These are phyloP conservation scores for Podaxis sp. DNA, from an alignment of 768 basidiomycete genomes.

Conservation along the genomic window DNA sequence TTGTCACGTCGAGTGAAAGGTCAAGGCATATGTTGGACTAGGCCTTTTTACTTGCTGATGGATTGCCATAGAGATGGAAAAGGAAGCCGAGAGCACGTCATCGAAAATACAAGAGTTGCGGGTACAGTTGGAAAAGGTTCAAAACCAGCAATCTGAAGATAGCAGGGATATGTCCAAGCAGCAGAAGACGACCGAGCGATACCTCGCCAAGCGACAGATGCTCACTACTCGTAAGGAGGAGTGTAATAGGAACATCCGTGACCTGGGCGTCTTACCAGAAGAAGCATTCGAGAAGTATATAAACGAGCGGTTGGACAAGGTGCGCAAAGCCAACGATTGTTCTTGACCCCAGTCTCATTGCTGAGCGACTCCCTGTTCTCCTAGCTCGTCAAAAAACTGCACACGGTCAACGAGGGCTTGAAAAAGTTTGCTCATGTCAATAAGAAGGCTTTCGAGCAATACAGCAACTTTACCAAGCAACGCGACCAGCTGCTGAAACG, in stretches of 20 bases:
- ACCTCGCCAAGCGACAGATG: constrained; percentile 90
- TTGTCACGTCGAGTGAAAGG: constrained; percentile 67
- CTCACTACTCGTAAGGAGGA: constrained; percentile 85
- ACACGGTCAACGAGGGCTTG: constrained; percentile 85
- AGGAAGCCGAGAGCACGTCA: constrained; percentile 62
- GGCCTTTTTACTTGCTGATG: background rate
- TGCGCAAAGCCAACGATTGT: constrained; percentile 34
- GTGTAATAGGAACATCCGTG: constrained; percentile 92
- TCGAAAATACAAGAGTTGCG: constrained; percentile 68
- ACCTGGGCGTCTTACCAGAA: constrained; percentile 94
- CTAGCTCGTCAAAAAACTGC: constrained; percentile 92
- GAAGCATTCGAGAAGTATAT: constrained; percentile 97
- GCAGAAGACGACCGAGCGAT: constrained; percentile 95
- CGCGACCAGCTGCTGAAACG: constrained; percentile 87
- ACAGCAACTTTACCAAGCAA: constrained; percentile 97
- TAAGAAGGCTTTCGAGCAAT: constrained; percentile 99
- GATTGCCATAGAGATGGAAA: constrained; percentile 58
- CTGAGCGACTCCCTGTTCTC: background rate
- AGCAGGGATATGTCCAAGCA: constrained; percentile 83
- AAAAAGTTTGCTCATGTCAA: constrained; percentile 99
- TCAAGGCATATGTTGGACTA: constrained; percentile 20
- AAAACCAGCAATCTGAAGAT: constrained; percentile 85
- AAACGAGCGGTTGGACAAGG: constrained; percentile 83
- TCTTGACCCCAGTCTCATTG: background rate
- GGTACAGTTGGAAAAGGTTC: constrained; percentile 66